Evolutionary conservation across 805 yeast species (phyloP).

Genomic region (Yarrowia keelungensis): DNA sequence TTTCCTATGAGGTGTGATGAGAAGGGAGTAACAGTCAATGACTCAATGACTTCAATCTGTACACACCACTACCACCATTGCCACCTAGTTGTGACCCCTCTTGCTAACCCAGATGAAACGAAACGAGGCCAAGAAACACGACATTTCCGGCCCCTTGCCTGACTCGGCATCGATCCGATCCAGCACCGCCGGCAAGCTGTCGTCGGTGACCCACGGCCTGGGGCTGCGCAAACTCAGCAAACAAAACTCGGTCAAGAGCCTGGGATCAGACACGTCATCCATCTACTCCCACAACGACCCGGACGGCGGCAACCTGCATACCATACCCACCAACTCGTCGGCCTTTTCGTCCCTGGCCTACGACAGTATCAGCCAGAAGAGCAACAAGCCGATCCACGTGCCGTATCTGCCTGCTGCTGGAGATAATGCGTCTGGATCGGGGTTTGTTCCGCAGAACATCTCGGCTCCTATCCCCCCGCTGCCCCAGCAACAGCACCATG

Average conservation of each 20-base stretch:
- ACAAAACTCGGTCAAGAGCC: conserved; percentile 31
- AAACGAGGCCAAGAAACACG: conserved; percentile 34
- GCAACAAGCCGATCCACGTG: conserved; percentile 44
- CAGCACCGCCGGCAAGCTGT: conserved; percentile 25
- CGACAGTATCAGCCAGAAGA: conserved; percentile 42
- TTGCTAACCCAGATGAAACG: conserved; percentile 35
- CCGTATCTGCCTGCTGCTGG: conserved; percentile 43
- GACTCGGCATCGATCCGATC: conserved; percentile 9
- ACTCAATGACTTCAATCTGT: no score
- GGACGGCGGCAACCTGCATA: conserved; percentile 29
- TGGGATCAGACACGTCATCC: conserved; percentile 36
- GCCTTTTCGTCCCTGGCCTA: conserved; percentile 43
- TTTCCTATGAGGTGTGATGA: no score
- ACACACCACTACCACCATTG: no score
- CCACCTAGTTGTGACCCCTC: no score
- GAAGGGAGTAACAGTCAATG: no score
- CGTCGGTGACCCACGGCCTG: conserved; percentile 30
- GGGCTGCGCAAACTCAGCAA: conserved; percentile 37
- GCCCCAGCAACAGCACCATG: conserved; percentile 41
- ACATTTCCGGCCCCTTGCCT: conserved; percentile 28
- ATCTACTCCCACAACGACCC: conserved; percentile 22
- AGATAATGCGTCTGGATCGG: conserved; percentile 35
- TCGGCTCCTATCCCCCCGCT: conserved; percentile 47
- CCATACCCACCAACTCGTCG: conserved; percentile 32
- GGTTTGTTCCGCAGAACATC: conserved; percentile 43